phyloP scores from a whole-genome alignment of 192 early-diverging fungal genomes.

The Paraglomus occultum region DNA sequence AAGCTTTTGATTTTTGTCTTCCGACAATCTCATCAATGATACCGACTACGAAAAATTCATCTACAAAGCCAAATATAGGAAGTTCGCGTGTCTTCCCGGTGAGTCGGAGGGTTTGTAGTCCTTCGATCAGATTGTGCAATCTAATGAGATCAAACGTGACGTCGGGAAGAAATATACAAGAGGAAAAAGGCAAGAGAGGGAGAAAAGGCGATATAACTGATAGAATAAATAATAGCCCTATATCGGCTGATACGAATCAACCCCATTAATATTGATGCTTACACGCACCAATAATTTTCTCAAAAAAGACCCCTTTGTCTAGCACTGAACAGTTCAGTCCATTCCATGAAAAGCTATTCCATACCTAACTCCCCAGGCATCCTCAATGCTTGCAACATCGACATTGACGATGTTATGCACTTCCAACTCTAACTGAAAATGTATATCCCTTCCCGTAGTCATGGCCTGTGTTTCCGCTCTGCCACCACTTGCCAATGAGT shows the following conservation, averaged over 20 bases:
- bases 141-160: not conserved
- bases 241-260: too few species aligned
- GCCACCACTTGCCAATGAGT: not conserved
- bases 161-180: not conserved
- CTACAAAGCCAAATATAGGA: slow-evolving; percentile 27
- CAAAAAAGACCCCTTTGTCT: too few species aligned
- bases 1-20: not conserved
- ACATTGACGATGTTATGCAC: slow-evolving; percentile 8
- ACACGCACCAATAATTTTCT: too few species aligned
- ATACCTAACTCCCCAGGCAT: slow-evolving; percentile 18
- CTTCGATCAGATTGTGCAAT: slow-evolving; percentile 5
- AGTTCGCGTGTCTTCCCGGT: slow-evolving; percentile 12
- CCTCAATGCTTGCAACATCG: not conserved
- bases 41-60: slow-evolving; percentile 10
- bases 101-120: not conserved
- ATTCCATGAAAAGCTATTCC: not conserved
- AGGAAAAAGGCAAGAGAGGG: not conserved
- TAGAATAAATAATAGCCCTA: too few species aligned
- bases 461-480: slow-evolving; percentile 6
- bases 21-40: slow-evolving; percentile 18
- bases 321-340: not conserved
- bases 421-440: slow-evolving; percentile 9
- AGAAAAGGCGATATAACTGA: too few species aligned
- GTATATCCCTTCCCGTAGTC: slow-evolving; percentile 9
- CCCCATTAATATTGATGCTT: too few species aligned